A percentile compares a stretch with the other conserved stretches of the same genome.
Conservation (phyloP, 2,329 filamentous ascomycete species). For the Verruconis gallopava region DNA sequence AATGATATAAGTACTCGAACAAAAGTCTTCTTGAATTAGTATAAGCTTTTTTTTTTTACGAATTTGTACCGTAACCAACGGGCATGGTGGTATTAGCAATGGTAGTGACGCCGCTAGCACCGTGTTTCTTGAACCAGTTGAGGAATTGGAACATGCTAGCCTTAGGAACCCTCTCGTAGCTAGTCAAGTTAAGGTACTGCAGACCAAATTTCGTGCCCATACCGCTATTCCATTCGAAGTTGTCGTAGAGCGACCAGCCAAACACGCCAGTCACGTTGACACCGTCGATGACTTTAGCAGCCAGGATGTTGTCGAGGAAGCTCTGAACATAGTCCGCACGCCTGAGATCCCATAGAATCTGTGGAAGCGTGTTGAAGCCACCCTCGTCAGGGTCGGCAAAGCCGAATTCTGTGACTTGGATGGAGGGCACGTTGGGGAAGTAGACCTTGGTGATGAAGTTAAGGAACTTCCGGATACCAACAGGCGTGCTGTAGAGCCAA, state of each 20-base stretch:
- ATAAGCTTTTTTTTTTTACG: no score
- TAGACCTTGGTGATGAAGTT: constrained; percentile 30
- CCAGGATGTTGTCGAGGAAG: constrained; percentile 29
- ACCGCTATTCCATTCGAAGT: constrained; percentile 30
- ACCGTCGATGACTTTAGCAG: constrained; percentile 24
- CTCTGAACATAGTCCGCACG: constrained; percentile 30
- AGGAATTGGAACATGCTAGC: constrained; percentile 30
- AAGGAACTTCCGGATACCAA: constrained; percentile 28
- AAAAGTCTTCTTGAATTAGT: no score
- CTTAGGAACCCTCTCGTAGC: constrained; percentile 28
- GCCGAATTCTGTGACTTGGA: constrained; percentile 25
- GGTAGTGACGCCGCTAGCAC: background rate
- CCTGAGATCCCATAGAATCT: constrained; percentile 28
- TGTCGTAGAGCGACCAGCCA: constrained; percentile 29
- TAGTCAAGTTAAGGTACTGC: constrained; percentile 31
- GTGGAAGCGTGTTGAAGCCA: constrained; percentile 18
- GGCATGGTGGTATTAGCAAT: background rate
- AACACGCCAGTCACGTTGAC: constrained; percentile 31
- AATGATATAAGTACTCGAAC: no score
- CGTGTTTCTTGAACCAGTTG: constrained; percentile 26
- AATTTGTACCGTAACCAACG: background rate
- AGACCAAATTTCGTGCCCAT: constrained; percentile 26
- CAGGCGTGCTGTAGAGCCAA: constrained; percentile 30
- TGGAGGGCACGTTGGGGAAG: constrained; percentile 25
- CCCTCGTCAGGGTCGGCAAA: constrained; percentile 30